These are phyloP conservation scores for Pistacia atlantica DNA, from an alignment of 345 rosid species.

Conservation along the genomic window DNA sequence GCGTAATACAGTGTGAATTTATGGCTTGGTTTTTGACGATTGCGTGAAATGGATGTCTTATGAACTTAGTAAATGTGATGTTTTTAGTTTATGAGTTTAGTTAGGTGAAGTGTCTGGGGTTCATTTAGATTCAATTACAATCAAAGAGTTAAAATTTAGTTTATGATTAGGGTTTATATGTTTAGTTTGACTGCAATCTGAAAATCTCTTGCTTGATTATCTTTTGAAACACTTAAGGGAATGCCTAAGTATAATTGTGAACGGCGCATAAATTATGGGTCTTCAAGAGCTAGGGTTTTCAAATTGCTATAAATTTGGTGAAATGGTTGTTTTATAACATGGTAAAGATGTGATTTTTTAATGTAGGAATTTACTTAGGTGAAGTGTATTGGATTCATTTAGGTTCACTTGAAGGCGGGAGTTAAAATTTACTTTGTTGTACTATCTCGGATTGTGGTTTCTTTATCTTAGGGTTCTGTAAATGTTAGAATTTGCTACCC, in stretches of 20 bases:
- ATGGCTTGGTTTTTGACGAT: no score
- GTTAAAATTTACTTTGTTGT: neutral
- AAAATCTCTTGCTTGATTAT: neutral
- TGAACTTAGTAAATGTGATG: no score
- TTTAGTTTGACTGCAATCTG: neutral
- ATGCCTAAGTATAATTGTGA: neutral
- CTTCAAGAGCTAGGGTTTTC: neutral
- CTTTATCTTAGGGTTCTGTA: neutral
- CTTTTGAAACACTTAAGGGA: neutral
- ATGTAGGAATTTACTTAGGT: neutral
- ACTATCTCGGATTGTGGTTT: neutral
- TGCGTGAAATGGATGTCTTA: no score
- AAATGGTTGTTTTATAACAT: neutral
- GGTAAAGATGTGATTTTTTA: neutral
- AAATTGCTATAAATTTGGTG: neutral
- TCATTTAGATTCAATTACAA: no score
- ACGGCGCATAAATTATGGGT: no score
- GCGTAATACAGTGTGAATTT: no score
- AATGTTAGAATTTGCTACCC: neutral
- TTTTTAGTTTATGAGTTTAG: no score
- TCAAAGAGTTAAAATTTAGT: no score
- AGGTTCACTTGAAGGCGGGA: neutral
- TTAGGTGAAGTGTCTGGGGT: no score
- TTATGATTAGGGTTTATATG: neutral
- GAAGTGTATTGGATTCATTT: neutral